Base-by-base conservation (phyloP, 2,329 filamentous ascomycete species). In the Penicillium sp. region DNA sequence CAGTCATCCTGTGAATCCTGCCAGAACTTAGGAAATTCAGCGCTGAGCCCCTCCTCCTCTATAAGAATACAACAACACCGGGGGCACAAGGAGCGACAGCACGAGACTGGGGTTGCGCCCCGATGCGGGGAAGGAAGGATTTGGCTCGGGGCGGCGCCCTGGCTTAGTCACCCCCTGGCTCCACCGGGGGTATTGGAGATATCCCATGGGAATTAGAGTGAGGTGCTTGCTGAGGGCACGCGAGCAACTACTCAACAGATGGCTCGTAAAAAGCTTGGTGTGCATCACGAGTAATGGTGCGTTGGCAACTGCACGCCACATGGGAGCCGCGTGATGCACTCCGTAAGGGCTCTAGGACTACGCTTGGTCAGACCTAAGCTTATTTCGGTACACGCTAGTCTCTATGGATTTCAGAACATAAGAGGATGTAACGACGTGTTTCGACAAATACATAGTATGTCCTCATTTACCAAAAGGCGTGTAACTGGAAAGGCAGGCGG, bases 81-180 rank as follows among this genome's bases (percentile, higher is more conserved):
- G 41, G 30, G 24, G 39, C 24, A 46, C 33, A 36, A 38, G 41
- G 31, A 36, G 42, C 25, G 43, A 43, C 38, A 41, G 14, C 39
- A 48, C 33, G 24, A 46, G 30, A 16, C 31, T 36, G 39, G 28
- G 36, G n/a, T 22, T 22, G 48, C 41, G 46, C 51, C 42, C 42
- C 3, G 46, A 57, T 59, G 57, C 57, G 57, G 57, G 57, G 56
- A 57, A 57, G 44, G 39, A 44, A 46, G 16, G 44, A 41, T 33
- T 54, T 50, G 31, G 44, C 27, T 36, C 22, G 8, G 35, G 27
- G 36, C 10, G 10, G 41, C 30, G 30, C 40, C 46, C 36, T 30
- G 28, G 54, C 51, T 57, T 55, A 57, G 54, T 57, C 54, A 57
- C 49, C 28, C 40, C 5, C 27, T 10, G 20, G 4, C 16, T 44